Evolutionary conservation across 2,329 filamentous ascomycete genomes (phyloP).

Genomic region (Xylariaceae sp.): DNA sequence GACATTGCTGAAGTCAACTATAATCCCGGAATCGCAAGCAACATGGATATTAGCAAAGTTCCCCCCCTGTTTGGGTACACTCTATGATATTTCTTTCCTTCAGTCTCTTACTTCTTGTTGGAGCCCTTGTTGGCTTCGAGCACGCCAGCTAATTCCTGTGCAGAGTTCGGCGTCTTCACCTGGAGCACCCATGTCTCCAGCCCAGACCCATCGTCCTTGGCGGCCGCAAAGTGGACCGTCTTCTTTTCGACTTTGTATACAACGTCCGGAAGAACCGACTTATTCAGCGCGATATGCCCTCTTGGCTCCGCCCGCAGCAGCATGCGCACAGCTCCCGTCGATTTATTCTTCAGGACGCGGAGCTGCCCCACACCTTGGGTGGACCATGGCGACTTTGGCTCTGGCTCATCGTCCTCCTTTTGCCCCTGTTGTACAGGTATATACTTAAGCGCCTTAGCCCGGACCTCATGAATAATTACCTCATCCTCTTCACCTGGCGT

Average conservation of each 20-base stretch:
- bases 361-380: slow-evolving; percentile 68
- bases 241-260: slow-evolving; percentile 60
- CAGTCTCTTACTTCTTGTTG: slow-evolving; percentile 45
- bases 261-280: slow-evolving; percentile 56
- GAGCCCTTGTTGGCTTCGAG: slow-evolving; percentile 53
- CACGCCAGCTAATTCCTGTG: slow-evolving; percentile 48
- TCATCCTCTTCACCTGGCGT: slow-evolving; percentile 70
- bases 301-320: slow-evolving; percentile 71
- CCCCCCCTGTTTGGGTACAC: no score
- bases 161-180: slow-evolving; percentile 55
- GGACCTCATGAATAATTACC: slow-evolving; percentile 63
- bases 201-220: slow-evolving; percentile 53
- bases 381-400: slow-evolving; percentile 58
- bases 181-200: slow-evolving; percentile 69
- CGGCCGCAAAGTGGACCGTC: slow-evolving; percentile 56
- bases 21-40: not conserved
- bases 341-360: slow-evolving; percentile 69
- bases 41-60: not conserved
- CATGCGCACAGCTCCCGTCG: slow-evolving; percentile 61
- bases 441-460: slow-evolving; percentile 65
- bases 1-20: slow-evolving; percentile 11
- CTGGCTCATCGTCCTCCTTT: slow-evolving; percentile 44
- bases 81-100: not conserved
- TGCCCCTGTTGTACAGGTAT: slow-evolving; percentile 40
- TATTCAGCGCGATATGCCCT: slow-evolving; percentile 71